A percentile compares a stretch with the other conserved stretches of the same genome.
Conservation (phyloP, 768 basidiomycete species). For the Kwoniella mangroviensis region DNA sequence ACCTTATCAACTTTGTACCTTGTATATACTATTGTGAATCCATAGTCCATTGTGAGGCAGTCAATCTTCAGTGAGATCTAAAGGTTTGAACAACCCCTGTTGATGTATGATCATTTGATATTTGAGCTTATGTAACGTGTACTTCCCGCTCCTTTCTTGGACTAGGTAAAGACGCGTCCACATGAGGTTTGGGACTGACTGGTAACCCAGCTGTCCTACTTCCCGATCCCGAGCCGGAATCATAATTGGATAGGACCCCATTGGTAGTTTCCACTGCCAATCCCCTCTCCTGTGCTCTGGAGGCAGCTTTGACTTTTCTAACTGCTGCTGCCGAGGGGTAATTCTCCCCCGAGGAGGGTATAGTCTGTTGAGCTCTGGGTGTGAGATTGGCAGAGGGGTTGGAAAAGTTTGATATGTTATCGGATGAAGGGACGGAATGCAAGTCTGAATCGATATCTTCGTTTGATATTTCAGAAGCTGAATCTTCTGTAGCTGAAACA, state of each 20-base stretch:
- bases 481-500: conserved; percentile 25
- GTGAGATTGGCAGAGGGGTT: conserved; percentile 2
- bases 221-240: neutral
- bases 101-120: neutral
- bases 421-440: conserved; percentile 15
- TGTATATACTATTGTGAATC: neutral
- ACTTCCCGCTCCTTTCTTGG: conserved; percentile 12
- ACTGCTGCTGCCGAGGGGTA: conserved; percentile 21
- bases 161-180: neutral
- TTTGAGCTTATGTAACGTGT: neutral
- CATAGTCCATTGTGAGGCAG: neutral
- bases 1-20: neutral
- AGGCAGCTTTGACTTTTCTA: conserved; percentile 23
- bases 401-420: conserved; percentile 3
- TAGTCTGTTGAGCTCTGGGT: neutral
- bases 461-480: conserved; percentile 25
- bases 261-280: conserved; percentile 15
- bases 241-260: neutral
- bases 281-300: conserved; percentile 9
- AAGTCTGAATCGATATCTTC: conserved; percentile 26
- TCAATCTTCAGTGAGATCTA: too few species aligned
- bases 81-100: neutral
- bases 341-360: neutral
- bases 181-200: conserved; percentile 20
- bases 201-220: conserved; percentile 14